phyloP scores from a whole-genome alignment of 768 basidiomycete species.

The Calocera cornea region DNA sequence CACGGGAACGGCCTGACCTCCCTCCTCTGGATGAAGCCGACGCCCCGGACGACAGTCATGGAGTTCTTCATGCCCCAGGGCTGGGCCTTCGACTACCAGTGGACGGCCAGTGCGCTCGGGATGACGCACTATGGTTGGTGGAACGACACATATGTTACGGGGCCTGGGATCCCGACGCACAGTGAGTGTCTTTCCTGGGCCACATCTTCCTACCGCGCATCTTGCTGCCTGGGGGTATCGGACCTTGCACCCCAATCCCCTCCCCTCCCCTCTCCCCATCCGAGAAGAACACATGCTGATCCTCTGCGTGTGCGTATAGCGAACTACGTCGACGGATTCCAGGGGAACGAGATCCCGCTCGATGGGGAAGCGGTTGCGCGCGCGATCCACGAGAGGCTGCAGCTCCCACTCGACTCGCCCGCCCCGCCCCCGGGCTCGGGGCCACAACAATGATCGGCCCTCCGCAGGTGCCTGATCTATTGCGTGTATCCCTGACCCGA shows the following conservation, averaged over 20 bases:
- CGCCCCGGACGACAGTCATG: conserved; percentile 69
- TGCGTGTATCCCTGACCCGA: too few relatives aligned
- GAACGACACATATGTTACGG: background rate
- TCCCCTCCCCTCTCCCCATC: background rate
- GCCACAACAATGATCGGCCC: background rate
- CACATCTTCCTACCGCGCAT: background rate
- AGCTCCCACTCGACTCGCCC: background rate
- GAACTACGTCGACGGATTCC: conserved; percentile 74
- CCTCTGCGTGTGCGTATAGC: background rate
- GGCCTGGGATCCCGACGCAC: background rate
- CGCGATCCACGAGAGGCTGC: background rate
- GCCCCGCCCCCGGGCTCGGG: background rate
- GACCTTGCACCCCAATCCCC: background rate
- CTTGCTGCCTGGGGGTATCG: background rate
- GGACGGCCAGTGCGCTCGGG: conserved; percentile 64
- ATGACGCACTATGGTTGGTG: conserved; percentile 36
- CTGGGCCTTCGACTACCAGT: conserved; percentile 78
- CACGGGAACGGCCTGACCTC: conserved; percentile 86
- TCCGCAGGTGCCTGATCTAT: background rate
- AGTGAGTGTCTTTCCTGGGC: background rate
- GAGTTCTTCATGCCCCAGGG: conserved; percentile 81
- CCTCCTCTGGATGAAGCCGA: conserved; percentile 84
- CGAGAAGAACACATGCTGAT: background rate
- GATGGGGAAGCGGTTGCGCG: conserved; percentile 54
- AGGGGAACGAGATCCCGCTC: conserved; percentile 72